These are phyloP conservation scores for Penicillium turbatum DNA, from an alignment of 495 filamentous ascomycete species.

Conservation along the genomic window DNA sequence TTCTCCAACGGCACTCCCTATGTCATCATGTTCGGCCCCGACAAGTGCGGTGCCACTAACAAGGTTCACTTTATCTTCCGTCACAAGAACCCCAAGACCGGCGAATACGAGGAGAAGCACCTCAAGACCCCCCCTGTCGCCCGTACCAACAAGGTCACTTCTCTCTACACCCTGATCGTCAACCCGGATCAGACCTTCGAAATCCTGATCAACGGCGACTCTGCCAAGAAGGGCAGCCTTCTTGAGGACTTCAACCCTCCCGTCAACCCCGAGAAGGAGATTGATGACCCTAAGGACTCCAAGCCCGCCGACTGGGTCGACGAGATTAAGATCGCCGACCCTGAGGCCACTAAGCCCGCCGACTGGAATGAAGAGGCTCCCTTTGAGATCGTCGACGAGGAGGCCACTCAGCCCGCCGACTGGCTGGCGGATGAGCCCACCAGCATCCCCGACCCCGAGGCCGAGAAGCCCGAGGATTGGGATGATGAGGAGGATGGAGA, in stretches of 20 bases:
- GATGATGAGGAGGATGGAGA: slow-evolving; percentile 99
- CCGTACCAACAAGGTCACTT: slow-evolving; percentile 81
- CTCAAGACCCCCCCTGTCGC: slow-evolving; percentile 77
- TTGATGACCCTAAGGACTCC: slow-evolving; percentile 90
- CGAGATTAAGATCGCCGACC: slow-evolving; percentile 81
- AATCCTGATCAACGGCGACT: slow-evolving; percentile 84
- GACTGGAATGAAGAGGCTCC: slow-evolving; percentile 99
- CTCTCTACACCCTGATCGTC: slow-evolving; percentile 94
- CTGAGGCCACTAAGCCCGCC: slow-evolving; percentile 90
- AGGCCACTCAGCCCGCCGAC: slow-evolving; percentile 86
- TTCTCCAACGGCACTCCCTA: slow-evolving; percentile 98
- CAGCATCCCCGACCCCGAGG: slow-evolving; percentile 89
- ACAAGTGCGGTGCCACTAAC: slow-evolving; percentile 99
- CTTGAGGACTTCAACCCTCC: slow-evolving; percentile 90
- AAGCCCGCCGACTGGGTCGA: slow-evolving; percentile 98
- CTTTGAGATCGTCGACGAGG: slow-evolving; percentile 90
- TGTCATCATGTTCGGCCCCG: slow-evolving; percentile 99
- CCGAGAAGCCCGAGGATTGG: slow-evolving; percentile 99
- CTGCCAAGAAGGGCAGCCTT: slow-evolving; percentile 81
- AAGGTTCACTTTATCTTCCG: slow-evolving; percentile 99
- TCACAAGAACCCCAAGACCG: slow-evolving; percentile 99
- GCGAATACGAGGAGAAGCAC: slow-evolving; percentile 99
- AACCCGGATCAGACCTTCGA: slow-evolving; percentile 92
- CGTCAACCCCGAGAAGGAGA: slow-evolving; percentile 94
- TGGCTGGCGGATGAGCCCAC: slow-evolving; percentile 92